Percentiles rank a stretch among this genome's conserved stretches.
Conservation (phyloP, 306 rosid genomes). For the Malus sieversii region DNA sequence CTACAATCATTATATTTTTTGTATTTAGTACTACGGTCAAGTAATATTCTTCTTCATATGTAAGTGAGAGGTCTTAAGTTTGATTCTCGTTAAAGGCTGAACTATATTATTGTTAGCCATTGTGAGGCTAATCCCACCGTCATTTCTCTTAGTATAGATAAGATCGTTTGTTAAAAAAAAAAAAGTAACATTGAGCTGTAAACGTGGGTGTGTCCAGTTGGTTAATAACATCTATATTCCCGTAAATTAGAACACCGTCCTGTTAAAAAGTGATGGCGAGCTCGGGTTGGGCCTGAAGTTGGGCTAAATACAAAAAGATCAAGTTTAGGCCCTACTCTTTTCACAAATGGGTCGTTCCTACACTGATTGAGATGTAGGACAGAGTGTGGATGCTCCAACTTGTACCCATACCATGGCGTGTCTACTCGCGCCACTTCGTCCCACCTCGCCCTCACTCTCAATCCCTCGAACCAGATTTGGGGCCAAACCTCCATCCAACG, state of each 20-base stretch:
- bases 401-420: slow-evolving; percentile 30
- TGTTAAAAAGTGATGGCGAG: background rate
- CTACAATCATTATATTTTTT: background rate
- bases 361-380: background rate
- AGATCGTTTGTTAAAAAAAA: too few species aligned
- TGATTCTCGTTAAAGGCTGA: too few species aligned
- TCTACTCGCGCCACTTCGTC: slow-evolving; percentile 24
- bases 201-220: too few species aligned
- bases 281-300: background rate
- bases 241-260: background rate
- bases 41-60: too few species aligned
- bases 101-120: too few species aligned
- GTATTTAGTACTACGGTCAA: too few species aligned
- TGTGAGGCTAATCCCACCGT: too few species aligned
- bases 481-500: slow-evolving; percentile 3
- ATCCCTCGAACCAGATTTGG: slow-evolving; percentile 2
- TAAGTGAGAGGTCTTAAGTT: too few species aligned
- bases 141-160: too few species aligned
- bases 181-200: background rate
- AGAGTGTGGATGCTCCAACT: background rate
- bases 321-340: background rate
- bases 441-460: background rate
- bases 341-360: too few species aligned
- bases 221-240: background rate
- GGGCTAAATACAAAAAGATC: background rate